phyloP scores from a whole-genome alignment of 2,329 filamentous ascomycete species.

The Pseudogymnoascus sp. region DNA sequence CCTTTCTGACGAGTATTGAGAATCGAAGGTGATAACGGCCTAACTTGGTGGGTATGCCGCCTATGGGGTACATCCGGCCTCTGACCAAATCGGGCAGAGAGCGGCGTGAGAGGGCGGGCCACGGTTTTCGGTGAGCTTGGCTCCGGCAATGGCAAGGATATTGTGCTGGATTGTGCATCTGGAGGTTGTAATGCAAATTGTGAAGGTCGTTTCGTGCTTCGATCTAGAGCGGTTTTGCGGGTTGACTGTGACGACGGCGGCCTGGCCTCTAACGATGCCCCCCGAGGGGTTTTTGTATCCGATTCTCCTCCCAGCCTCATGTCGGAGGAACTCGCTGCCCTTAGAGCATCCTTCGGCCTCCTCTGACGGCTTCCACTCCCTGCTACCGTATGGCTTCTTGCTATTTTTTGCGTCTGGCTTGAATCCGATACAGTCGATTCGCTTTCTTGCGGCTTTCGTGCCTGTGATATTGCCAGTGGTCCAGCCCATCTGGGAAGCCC shows the following conservation, averaged over 20 bases:
- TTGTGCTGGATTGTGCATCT: constrained; percentile 59
- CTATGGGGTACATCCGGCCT: constrained; percentile 43
- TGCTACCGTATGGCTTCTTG: constrained; percentile 63
- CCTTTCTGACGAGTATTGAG: constrained; percentile 60
- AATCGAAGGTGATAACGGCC: constrained; percentile 52
- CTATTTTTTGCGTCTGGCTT: constrained; percentile 44
- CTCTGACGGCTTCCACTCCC: constrained; percentile 38
- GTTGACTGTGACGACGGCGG: constrained; percentile 20
- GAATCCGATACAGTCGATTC: constrained; percentile 56
- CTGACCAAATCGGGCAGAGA: constrained; percentile 44
- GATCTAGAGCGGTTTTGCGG: constrained; percentile 16
- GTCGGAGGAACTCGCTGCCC: constrained; percentile 31
- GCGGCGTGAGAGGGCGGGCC: constrained; percentile 50
- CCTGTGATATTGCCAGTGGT: constrained; percentile 73
- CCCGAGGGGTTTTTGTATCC: constrained; percentile 18
- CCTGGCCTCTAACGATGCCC: constrained; percentile 25
- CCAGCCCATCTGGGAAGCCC: constrained; percentile 71
- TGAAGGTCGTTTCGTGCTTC: constrained; percentile 20
- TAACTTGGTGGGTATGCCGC: constrained; percentile 55
- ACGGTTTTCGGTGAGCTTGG: constrained; percentile 44
- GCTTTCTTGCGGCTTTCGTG: constrained; percentile 62
- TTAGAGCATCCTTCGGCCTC: constrained; percentile 36
- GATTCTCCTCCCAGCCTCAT: background rate
- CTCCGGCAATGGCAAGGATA: constrained; percentile 59
- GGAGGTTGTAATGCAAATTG: constrained; percentile 28